phyloP scores from a whole-genome alignment of 768 basidiomycete genomes.

The Suillus placidus region DNA sequence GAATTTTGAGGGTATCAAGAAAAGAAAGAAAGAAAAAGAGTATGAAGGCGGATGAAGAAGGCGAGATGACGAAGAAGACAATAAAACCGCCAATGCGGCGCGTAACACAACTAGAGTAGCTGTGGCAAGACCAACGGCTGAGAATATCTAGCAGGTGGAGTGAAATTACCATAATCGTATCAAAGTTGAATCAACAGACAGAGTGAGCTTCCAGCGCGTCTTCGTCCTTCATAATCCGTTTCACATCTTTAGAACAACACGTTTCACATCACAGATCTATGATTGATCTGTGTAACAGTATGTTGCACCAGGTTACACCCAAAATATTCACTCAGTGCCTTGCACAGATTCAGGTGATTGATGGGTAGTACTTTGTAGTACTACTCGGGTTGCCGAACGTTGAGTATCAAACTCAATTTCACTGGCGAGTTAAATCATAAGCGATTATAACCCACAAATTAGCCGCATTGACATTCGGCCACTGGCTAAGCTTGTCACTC shows the following conservation, averaged over 20 bases:
- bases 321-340: slow-evolving; percentile 2
- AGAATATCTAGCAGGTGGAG: slow-evolving; percentile 4
- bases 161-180: slow-evolving; percentile 1
- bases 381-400: background rate
- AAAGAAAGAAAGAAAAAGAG: slow-evolving; percentile 19
- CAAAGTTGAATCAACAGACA: background rate
- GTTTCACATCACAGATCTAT: slow-evolving; percentile 3
- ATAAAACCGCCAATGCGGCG: slow-evolving; percentile 9
- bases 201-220: background rate
- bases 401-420: background rate
- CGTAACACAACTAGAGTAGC: slow-evolving; percentile 1
- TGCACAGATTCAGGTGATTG: background rate
- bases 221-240: background rate
- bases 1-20: slow-evolving; percentile 40
- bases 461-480: background rate
- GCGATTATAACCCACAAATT: background rate
- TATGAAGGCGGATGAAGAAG: slow-evolving; percentile 14
- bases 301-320: background rate
- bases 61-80: slow-evolving; percentile 8
- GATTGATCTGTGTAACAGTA: background rate
- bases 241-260: slow-evolving; percentile 2
- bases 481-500: background rate
- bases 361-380: background rate
- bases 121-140: slow-evolving; percentile 6
- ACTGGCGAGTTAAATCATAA: background rate